phyloP scores from a whole-genome alignment of 352 stramenopile species.

The Globisporangium cylindrosporum region DNA sequence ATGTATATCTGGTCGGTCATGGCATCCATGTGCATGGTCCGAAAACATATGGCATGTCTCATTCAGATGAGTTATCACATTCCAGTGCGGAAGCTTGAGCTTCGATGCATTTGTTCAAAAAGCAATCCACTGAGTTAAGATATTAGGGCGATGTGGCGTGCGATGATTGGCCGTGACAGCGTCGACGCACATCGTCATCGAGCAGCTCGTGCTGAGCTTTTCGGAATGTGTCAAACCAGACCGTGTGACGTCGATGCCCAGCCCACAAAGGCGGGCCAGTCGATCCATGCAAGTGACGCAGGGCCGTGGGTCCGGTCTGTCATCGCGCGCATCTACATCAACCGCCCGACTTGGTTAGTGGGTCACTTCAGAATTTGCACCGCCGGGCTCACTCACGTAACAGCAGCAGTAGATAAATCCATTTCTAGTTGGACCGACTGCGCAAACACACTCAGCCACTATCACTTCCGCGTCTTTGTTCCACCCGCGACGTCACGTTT shows the following conservation, averaged over 20 bases:
- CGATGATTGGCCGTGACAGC: conserved; percentile 6
- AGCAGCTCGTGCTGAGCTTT: not conserved
- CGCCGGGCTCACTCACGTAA: not conserved
- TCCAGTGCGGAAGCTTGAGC: not conserved
- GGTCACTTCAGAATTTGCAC: conserved; percentile 9
- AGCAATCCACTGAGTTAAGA: not conserved
- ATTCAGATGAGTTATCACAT: not conserved
- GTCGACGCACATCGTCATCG: conserved; percentile 1
- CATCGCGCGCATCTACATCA: not conserved
- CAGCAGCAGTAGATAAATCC: not conserved
- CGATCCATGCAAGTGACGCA: conserved; percentile 6
- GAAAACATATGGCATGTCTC: not conserved
- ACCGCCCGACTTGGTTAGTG: not conserved
- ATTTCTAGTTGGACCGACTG: not conserved
- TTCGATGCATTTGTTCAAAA: not conserved
- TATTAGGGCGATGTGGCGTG: not conserved
- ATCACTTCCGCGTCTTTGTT: conserved; percentile 1
- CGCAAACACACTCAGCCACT: conserved; percentile 5
- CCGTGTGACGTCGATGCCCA: conserved; percentile 2
- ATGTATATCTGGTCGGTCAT: not conserved
- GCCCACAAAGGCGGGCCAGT: not conserved
- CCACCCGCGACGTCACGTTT: not conserved
- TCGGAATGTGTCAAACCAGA: conserved; percentile 8
- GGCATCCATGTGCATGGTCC: not conserved
- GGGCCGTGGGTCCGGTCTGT: not conserved